Base-by-base conservation (phyloP, 306 rosid genomes). In the Fragaria vesca region DNA sequence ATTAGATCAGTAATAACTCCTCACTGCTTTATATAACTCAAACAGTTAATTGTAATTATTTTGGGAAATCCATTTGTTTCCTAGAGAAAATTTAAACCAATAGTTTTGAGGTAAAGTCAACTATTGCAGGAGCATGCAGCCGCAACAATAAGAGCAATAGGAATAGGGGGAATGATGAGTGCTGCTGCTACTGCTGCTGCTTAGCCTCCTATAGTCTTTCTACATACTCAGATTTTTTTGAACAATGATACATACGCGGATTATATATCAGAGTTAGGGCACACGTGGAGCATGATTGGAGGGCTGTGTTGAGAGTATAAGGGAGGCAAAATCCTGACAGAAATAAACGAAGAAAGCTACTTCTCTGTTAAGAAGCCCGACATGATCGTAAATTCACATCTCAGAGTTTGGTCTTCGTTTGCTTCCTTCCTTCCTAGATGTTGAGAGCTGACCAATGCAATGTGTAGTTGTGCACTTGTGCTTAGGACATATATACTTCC, bases 121-220 rank as follows among this genome's bases (percentile, higher is more conserved):
- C 70, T 66, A 12, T 15, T 65, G 69, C 69, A 65, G 45, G 12
- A 17, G 45, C 69, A 65, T 30, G 68, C 69, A 66, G 70, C 70
- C 70, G 70, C 70, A 36, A 66, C 70, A 36, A 6, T 66, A 36
- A 34, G 46, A 36, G 70, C 47, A 17, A 62, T 62, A 66, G 70
- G 46, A 32, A 63, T 66, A 36, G 70, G 70, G 21, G 47, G 24
- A 66, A 66, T 66, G 70, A 66, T 66, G 70, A 65, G 70, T 6
- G 45, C 58, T 52, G 24, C 38, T 36, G 42, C 42, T 38, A 1
- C 42, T 5, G 7, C 60, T 54, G 0, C 60, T 54, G 32, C 32
- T 57, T 24, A 55, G 24, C 65, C 65, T 24, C 34, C 34, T 12
- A 26, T 58, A 21, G 65, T 26, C 32, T 8, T 42, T 21, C 65